A percentile compares a stretch with the other conserved stretches of the same genome.
Evolutionary conservation across 805 yeast species (phyloP).

Genomic region (Candida insectalens): DNA sequence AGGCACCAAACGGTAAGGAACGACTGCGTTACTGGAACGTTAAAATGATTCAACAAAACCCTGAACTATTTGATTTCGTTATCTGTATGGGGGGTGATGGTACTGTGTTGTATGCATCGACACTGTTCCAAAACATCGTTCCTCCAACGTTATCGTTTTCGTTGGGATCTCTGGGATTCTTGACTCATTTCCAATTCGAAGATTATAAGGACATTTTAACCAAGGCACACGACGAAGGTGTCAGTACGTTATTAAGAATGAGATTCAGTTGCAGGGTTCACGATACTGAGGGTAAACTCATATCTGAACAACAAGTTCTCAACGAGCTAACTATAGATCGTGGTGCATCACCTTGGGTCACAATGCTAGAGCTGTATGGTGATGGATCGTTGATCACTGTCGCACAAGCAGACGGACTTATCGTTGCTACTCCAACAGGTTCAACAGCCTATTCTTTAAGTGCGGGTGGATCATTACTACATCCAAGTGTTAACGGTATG

Average conservation of each 20-base stretch:
- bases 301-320: slow-evolving; percentile 66
- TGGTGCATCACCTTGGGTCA: slow-evolving; percentile 89
- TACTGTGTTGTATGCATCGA: slow-evolving; percentile 82
- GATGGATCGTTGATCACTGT: slow-evolving; percentile 78
- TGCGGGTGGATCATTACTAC: slow-evolving; percentile 93
- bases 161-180: slow-evolving; percentile 85
- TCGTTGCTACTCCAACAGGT: slow-evolving; percentile 91
- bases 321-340: slow-evolving; percentile 88
- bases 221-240: slow-evolving; percentile 58
- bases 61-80: slow-evolving; percentile 58
- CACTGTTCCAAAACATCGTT: slow-evolving; percentile 72
- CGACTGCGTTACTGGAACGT: slow-evolving; percentile 63
- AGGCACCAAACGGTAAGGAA: slow-evolving; percentile 34
- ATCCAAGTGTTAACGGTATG: slow-evolving; percentile 88
- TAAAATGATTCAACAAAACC: slow-evolving; percentile 35
- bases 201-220: slow-evolving; percentile 53
- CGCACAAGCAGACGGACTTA: slow-evolving; percentile 91
- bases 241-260: slow-evolving; percentile 74
- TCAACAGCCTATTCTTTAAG: slow-evolving; percentile 92
- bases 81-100: slow-evolving; percentile 97
- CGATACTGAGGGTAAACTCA: slow-evolving; percentile 40
- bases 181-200: slow-evolving; percentile 78
- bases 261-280: slow-evolving; percentile 75
- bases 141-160: slow-evolving; percentile 91
- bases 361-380: slow-evolving; percentile 83